Percentiles rank a stretch among this genome's conserved stretches.
phyloP scores from a whole-genome alignment of 306 rosid genomes.

The cucumber (Cucumis sativus) region DNA sequence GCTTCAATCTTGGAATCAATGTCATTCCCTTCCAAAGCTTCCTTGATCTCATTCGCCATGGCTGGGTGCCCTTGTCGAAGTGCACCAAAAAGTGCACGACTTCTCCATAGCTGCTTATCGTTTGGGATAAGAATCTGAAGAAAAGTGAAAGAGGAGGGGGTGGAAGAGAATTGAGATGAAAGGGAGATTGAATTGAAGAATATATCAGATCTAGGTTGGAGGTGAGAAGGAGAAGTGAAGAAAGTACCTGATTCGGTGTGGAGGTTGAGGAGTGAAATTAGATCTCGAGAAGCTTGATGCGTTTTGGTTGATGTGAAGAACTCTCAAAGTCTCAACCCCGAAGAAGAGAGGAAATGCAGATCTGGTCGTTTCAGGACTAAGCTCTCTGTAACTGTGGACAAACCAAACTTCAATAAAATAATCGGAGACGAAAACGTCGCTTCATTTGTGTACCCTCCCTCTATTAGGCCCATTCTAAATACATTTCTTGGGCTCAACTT shows the following conservation, averaged over 20 bases:
- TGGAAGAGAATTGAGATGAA: background rate
- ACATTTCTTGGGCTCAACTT: background rate
- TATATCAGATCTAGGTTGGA: constrained; percentile 9
- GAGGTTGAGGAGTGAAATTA: background rate
- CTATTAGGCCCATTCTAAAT: background rate
- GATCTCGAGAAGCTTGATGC: constrained; percentile 7
- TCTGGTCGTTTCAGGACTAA: constrained; percentile 5
- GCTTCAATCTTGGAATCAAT: constrained; percentile 59
- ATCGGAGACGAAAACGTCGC: background rate
- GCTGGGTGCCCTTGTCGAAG: constrained; percentile 91
- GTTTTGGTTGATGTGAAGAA: background rate
- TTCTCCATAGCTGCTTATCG: constrained; percentile 45
- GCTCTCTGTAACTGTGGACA: background rate
- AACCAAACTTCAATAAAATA: background rate
- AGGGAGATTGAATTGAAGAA: background rate
- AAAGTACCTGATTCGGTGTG: background rate
- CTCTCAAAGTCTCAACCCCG: background rate
- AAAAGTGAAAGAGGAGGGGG: background rate
- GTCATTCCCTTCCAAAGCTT: constrained; percentile 79
- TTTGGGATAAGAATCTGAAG: constrained; percentile 10
- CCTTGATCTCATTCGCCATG: constrained; percentile 79
- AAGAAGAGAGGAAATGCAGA: constrained; percentile 1
- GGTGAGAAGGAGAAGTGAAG: background rate
- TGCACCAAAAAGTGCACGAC: constrained; percentile 76
- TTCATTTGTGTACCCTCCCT: background rate